A percentile compares a stretch with the other conserved stretches of the same genome.
These are phyloP conservation scores for Nemania abortiva DNA, from an alignment of 2,329 filamentous ascomycete species.

Conservation along the genomic window DNA sequence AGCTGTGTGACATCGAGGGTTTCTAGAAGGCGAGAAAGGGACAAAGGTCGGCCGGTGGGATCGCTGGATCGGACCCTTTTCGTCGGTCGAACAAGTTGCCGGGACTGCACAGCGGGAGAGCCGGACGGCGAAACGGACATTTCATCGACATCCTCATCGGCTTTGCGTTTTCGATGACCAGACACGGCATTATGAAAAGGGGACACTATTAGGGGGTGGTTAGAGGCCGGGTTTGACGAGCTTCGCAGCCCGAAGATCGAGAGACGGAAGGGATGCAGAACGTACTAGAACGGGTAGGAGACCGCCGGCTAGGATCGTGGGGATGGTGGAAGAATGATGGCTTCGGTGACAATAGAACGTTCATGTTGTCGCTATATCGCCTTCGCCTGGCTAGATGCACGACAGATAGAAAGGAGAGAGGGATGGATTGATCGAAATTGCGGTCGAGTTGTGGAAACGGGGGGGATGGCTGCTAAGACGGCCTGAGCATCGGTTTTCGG, in stretches of 20 bases:
- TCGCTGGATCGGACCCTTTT: conserved; percentile 76
- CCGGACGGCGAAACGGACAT: conserved; percentile 90
- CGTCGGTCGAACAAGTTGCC: conserved; percentile 74
- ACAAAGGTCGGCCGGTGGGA: conserved; percentile 67
- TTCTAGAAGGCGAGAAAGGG: conserved; percentile 83
- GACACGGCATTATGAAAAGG: conserved; percentile 68
- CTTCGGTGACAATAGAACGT: conserved; percentile 71
- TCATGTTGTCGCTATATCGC: conserved; percentile 61
- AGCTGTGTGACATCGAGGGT: conserved; percentile 89
- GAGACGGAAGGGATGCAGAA: conserved; percentile 38
- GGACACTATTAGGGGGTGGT: conserved; percentile 53
- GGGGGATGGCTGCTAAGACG: conserved; percentile 25
- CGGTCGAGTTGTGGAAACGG: conserved; percentile 37
- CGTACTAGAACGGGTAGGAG: conserved; percentile 68
- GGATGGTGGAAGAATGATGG: conserved; percentile 70
- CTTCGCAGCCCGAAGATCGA: not conserved
- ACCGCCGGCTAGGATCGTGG: conserved; percentile 67
- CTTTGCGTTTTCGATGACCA: conserved; percentile 82
- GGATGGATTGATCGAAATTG: conserved; percentile 25
- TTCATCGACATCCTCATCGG: conserved; percentile 83
- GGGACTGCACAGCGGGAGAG: conserved; percentile 80
- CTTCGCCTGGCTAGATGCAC: not conserved
- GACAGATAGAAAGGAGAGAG: not conserved
- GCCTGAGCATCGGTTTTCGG: conserved; percentile 25
- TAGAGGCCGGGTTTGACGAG: conserved; percentile 13